phyloP scores from a whole-genome alignment of 257 asterid species.

The Datura wrightii region DNA sequence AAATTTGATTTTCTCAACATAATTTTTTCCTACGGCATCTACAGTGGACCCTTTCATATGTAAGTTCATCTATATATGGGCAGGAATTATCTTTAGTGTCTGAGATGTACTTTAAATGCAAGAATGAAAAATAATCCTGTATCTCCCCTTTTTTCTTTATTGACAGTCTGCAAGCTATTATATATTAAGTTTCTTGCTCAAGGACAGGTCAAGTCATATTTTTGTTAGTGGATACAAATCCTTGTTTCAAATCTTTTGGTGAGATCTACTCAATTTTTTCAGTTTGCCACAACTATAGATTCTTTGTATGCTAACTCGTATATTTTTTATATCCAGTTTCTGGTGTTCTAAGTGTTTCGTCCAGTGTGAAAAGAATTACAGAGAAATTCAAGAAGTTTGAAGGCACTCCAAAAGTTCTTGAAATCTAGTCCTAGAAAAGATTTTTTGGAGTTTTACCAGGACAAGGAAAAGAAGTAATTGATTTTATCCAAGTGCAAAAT shows the following conservation, averaged over 20 bases:
- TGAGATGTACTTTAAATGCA: conserved; percentile 18
- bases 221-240: not conserved
- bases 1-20: not conserved
- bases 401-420: conserved; percentile 38
- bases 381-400: conserved; percentile 42
- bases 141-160: not conserved
- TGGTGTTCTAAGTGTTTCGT: conserved; percentile 46
- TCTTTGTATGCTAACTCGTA: conserved; percentile 17
- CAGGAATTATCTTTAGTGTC: conserved; percentile 13
- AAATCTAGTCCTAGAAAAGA: conserved; percentile 46
- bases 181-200: not conserved
- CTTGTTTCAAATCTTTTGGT: conserved; percentile 18
- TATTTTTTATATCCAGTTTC: conserved; percentile 39
- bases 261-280: conserved; percentile 9
- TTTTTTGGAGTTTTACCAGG: conserved; percentile 37
- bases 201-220: conserved; percentile 4
- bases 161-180: conserved; percentile 21
- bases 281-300: not conserved
- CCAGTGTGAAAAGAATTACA: conserved; percentile 42
- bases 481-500: conserved; percentile 50
- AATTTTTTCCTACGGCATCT: not conserved
- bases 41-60: not conserved
- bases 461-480: conserved; percentile 45
- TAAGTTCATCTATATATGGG: not conserved
- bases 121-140: conserved; percentile 19